These are phyloP conservation scores for Penicillium waksmanii DNA, from an alignment of 495 filamentous ascomycete species.

Conservation along the genomic window DNA sequence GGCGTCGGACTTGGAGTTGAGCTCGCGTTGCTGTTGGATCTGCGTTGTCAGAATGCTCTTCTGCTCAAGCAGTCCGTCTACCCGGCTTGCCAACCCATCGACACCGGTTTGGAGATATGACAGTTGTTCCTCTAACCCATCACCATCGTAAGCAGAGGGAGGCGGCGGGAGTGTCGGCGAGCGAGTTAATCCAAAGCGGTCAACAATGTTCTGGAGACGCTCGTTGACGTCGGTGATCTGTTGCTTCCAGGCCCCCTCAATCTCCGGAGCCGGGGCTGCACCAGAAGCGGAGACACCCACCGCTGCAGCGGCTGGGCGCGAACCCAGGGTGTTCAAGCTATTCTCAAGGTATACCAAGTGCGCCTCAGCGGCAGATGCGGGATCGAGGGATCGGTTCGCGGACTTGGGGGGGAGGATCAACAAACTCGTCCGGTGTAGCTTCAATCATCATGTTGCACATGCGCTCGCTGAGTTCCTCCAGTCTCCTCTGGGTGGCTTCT, in stretches of 20 bases:
- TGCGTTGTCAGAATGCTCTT: constrained; percentile 83
- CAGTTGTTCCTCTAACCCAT: constrained; percentile 54
- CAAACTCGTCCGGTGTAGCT: constrained; percentile 52
- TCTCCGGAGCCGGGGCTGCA: constrained; percentile 18
- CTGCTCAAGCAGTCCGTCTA: constrained; percentile 71
- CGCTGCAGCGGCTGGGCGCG: constrained; percentile 11
- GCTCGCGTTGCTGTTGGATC: constrained; percentile 88
- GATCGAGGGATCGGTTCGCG: constrained; percentile 24
- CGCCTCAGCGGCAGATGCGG: constrained; percentile 39
- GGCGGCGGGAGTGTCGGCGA: constrained; percentile 51
- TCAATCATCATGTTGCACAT: constrained; percentile 69
- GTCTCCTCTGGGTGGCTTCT: constrained; percentile 65
- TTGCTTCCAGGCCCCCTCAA: constrained; percentile 41
- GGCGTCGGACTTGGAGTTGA: constrained; percentile 70
- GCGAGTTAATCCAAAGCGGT: constrained; percentile 48
- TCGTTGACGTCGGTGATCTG: constrained; percentile 54
- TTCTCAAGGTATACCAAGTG: constrained; percentile 58
- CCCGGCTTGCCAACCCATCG: constrained; percentile 66
- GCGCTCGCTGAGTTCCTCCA: constrained; percentile 73
- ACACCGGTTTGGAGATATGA: constrained; percentile 67
- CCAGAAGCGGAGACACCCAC: not conserved
- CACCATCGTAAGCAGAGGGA: constrained; percentile 47
- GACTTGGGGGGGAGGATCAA: constrained; percentile 39
- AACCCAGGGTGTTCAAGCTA: constrained; percentile 41
- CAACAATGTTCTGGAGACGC: constrained; percentile 55